These are phyloP conservation scores for Leccinum ochraceum DNA, from an alignment of 768 basidiomycete genomes.

Conservation along the genomic window DNA sequence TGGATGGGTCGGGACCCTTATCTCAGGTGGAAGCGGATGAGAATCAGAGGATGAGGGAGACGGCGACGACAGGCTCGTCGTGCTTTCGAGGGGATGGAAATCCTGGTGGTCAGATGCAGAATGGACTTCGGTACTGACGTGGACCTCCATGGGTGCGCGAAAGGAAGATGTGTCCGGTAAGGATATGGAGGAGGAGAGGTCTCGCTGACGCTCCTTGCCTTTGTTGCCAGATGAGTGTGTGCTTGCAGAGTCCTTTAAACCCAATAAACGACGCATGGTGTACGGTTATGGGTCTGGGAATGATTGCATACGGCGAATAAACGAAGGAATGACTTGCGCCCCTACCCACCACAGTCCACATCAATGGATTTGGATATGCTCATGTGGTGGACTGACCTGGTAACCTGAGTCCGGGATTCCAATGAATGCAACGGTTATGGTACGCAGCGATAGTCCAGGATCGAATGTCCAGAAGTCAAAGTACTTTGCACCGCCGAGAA, in stretches of 20 bases:
- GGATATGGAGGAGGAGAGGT: conserved; percentile 4
- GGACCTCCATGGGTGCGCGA: conserved; percentile 25
- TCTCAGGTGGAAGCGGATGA: conserved; percentile 32
- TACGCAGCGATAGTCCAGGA: background rate
- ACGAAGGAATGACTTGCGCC: conserved; percentile 7
- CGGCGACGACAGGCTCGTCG: conserved; percentile 15
- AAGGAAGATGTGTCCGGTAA: conserved; percentile 9
- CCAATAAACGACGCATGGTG: conserved; percentile 34
- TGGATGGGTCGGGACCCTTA: conserved; percentile 34
- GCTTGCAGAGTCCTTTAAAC: conserved; percentile 28
- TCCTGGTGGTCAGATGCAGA: conserved; percentile 19
- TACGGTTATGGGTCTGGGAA: conserved; percentile 10
- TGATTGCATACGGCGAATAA: conserved; percentile 21
- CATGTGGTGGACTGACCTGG: conserved; percentile 15
- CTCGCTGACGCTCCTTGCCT: conserved; percentile 28
- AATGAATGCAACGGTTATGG: conserved; percentile 3
- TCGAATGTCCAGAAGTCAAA: background rate
- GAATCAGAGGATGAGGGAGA: conserved; percentile 24
- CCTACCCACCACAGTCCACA: conserved; percentile 24
- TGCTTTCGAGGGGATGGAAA: conserved; percentile 23
- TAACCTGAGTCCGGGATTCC: conserved; percentile 2
- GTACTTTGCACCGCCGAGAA: conserved; percentile 7
- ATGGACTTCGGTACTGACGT: conserved; percentile 31
- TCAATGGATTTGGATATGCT: conserved; percentile 5
- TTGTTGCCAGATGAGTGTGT: conserved; percentile 13